Percentiles rank a stretch among this genome's conserved stretches.
Evolutionary conservation across 108 stramenopile genomes (phyloP).

Genomic region (Pinguiococcus pyrenoidosus): DNA sequence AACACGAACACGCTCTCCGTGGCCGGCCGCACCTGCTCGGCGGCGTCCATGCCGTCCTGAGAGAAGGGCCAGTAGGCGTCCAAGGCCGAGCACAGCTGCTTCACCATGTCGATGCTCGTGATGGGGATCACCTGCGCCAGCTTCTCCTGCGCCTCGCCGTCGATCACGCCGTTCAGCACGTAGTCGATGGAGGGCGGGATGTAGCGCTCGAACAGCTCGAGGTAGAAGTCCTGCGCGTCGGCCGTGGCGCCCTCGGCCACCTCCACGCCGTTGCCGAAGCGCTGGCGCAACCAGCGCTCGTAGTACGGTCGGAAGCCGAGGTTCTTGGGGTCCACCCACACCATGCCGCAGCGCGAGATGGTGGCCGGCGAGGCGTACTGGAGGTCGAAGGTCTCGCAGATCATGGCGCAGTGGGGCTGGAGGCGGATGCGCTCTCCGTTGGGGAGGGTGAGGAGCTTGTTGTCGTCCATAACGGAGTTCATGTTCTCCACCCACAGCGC

Average conservation of each 20-base stretch:
- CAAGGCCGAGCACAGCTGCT: constrained; percentile 46
- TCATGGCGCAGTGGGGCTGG: constrained; percentile 54
- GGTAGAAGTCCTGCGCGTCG: constrained; percentile 21
- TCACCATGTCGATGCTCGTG: constrained; percentile 44
- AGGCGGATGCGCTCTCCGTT: constrained; percentile 59
- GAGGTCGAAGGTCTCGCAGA: constrained; percentile 56
- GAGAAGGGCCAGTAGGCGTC: constrained; percentile 27
- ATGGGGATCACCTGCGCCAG: constrained; percentile 45
- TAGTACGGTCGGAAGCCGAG: constrained; percentile 46
- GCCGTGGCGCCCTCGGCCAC: constrained; percentile 8
- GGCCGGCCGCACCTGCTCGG: constrained; percentile 12
- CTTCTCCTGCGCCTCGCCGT: constrained; percentile 43
- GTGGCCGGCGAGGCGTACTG: constrained; percentile 61
- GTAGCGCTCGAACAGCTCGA: constrained; percentile 43
- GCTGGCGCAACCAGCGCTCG: constrained; percentile 41
- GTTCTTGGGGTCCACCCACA: constrained; percentile 59
- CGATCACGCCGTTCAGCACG: constrained; percentile 43
- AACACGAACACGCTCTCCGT: constrained; percentile 40
- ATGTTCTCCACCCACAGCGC: constrained; percentile 62
- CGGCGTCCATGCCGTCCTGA: neutral
- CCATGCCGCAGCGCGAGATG: constrained; percentile 57
- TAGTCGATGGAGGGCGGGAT: constrained; percentile 42
- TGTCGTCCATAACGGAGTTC: constrained; percentile 60
- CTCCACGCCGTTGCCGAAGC: constrained; percentile 29
- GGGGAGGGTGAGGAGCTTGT: constrained; percentile 51